Base-by-base conservation (phyloP, 352 stramenopile species). In the Ochromonadaceae sp. region DNA sequence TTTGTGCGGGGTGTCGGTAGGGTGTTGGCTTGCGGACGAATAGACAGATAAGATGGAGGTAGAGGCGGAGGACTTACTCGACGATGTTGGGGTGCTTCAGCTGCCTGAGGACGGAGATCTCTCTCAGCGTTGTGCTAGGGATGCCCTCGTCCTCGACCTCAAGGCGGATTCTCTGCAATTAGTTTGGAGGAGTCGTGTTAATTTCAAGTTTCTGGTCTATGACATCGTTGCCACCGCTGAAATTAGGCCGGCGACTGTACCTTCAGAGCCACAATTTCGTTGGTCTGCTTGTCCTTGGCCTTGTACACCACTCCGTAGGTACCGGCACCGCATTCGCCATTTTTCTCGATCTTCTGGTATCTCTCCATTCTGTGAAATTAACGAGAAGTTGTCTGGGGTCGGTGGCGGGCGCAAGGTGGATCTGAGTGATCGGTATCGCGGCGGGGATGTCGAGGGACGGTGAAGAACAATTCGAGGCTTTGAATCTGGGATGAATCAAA, bases 121-220 rank as follows among this genome's bases (percentile, higher is more conserved):
- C 94, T 41, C 94, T 83, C 52, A 99, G 74, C 15, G 93, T 92
- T 14, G 93, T 98, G 66, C 84, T 95, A 34, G 92, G 93, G 75
- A 99, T 97, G 44, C 93, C 93, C 70, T 99, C 93, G 75, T 98
- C 91, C 80, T 98, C 92, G 12, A 95, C 91, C 76, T 98, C 92
- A 30, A 98, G 81, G 26, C 90, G 85, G 70, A 98, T 98, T 55
- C 83, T 84, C 83, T 77, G 26, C 20, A 56, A 42, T 55, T 55
- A 56, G 25, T 56, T 5, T 55, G 20, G 22, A 57, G 20, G 46
- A 43, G 25, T 36, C 25, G 20, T 43, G 25, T n/a, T 43, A 2
- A 57, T 22, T 35, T 65, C 14, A 25, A 66, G 20, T 61, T 65
- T 67, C 22, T n/a, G 30, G 28, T 68, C 20, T 32, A 57, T 14